A percentile compares a stretch with the other conserved stretches of the same genome.
Evolutionary conservation across 1,139 yeast species (phyloP).

Genomic region (Sugiyamaella castrensis): DNA sequence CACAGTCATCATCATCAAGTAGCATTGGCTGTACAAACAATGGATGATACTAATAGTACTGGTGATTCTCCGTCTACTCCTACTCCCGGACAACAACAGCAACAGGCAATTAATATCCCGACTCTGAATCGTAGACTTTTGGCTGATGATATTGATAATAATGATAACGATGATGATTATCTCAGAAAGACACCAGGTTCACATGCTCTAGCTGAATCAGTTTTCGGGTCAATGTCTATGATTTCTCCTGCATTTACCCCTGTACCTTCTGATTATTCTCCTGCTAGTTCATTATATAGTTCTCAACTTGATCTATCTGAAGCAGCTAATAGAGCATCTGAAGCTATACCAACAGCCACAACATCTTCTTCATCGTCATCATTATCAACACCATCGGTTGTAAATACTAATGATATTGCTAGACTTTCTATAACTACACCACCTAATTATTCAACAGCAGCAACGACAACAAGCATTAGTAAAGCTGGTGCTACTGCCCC

Average conservation of each 20-base stretch:
- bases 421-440: background rate
- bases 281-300: slow-evolving; percentile 17
- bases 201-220: slow-evolving; percentile 13
- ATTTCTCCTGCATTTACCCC: slow-evolving; percentile 39
- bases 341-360: background rate
- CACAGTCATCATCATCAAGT: slow-evolving; percentile 4
- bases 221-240: slow-evolving; percentile 33
- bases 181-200: background rate
- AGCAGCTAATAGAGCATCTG: slow-evolving; percentile 8
- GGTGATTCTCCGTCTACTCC: slow-evolving; percentile 1
- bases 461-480: background rate
- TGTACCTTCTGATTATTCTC: slow-evolving; percentile 18
- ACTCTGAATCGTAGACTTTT: too few relatives aligned
- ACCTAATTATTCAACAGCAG: background rate
- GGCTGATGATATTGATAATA: too few relatives aligned
- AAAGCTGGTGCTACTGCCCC: background rate
- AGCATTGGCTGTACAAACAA: background rate
- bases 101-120: too few relatives aligned
- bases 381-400: background rate
- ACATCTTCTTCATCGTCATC: background rate
- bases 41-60: slow-evolving; percentile 2
- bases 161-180: too few relatives aligned
- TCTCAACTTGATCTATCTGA: slow-evolving; percentile 20
- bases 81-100: background rate
- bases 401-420: background rate